Conservation (phyloP, 1,284 basidiomycete genomes). For the Flammula alnicola region DNA sequence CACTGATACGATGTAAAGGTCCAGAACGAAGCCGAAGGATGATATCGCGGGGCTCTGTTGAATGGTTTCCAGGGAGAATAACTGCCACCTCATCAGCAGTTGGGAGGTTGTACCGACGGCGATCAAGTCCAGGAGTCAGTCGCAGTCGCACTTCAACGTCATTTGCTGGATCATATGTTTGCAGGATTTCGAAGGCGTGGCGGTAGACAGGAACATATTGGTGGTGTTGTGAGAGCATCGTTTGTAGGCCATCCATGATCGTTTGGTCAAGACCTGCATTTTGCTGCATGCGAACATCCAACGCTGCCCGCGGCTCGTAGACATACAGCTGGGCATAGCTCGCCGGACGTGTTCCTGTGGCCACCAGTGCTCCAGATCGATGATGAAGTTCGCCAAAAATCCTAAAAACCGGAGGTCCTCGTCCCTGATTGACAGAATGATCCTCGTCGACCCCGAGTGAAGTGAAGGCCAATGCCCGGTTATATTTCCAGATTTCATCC, state of each 20-base stretch:
- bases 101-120: slow-evolving; percentile 40
- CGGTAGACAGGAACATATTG: slow-evolving; percentile 35
- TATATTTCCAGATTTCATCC: too few relatives aligned
- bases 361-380: too few relatives aligned
- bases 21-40: slow-evolving; percentile 8
- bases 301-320: slow-evolving; percentile 9
- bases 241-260: slow-evolving; percentile 32
- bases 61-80: slow-evolving; percentile 11
- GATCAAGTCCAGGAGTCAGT: slow-evolving; percentile 29
- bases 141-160: slow-evolving; percentile 26
- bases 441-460: too few relatives aligned
- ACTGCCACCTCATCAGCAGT: slow-evolving; percentile 37
- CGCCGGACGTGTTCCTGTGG: too few relatives aligned
- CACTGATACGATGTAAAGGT: slow-evolving; percentile 18
- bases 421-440: too few relatives aligned
- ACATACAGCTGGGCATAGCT: too few relatives aligned
- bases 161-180: slow-evolving; percentile 12
- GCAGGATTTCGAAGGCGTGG: slow-evolving; percentile 37
- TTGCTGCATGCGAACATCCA: background rate
- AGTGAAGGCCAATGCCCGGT: too few relatives aligned
- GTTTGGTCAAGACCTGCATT: slow-evolving; percentile 18
- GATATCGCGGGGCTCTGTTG: slow-evolving; percentile 15
- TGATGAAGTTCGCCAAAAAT: too few relatives aligned
- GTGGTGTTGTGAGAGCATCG: slow-evolving; percentile 30
- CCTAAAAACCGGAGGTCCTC: too few relatives aligned